A percentile compares a stretch with the other conserved stretches of the same genome.
These are phyloP conservation scores for Phialophora verrucosa DNA, from an alignment of 2,329 filamentous ascomycete species.

Conservation along the genomic window DNA sequence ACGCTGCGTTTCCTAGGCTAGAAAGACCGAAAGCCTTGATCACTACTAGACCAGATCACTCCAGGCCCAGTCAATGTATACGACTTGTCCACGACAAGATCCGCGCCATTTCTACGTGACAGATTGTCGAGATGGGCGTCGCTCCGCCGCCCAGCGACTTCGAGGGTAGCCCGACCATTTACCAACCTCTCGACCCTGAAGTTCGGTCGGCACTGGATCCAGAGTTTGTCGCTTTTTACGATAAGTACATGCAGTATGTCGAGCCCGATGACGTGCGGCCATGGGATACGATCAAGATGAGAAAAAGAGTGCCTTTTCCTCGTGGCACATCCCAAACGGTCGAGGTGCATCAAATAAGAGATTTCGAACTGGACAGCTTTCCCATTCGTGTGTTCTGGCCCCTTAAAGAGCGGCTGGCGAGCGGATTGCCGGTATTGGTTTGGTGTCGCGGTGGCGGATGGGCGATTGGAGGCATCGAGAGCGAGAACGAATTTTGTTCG, in stretches of 20 bases:
- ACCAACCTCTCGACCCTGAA: slow-evolving; percentile 54
- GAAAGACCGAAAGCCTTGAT: too few species aligned
- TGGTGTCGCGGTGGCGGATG: slow-evolving; percentile 66
- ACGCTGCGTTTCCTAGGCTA: too few species aligned
- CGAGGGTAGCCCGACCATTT: slow-evolving; percentile 12
- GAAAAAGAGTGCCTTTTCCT: not conserved
- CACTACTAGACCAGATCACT: too few species aligned
- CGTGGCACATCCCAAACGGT: slow-evolving; percentile 39
- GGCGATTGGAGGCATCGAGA: slow-evolving; percentile 63
- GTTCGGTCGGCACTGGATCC: slow-evolving; percentile 53
- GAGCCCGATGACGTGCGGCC: slow-evolving; percentile 54
- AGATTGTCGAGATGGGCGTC: not conserved
- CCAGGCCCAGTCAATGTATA: too few species aligned
- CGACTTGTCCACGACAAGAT: too few species aligned
- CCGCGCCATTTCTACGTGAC: too few species aligned
- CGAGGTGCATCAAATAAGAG: slow-evolving; percentile 54
- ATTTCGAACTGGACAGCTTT: slow-evolving; percentile 51
- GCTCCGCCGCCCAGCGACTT: not conserved
- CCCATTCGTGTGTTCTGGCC: slow-evolving; percentile 53
- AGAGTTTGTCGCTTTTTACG: slow-evolving; percentile 60
- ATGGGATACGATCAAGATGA: slow-evolving; percentile 43
- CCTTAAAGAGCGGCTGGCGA: slow-evolving; percentile 48
- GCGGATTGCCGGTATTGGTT: slow-evolving; percentile 61
- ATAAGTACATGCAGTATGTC: slow-evolving; percentile 59
- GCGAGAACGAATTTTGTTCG: slow-evolving; percentile 62